A percentile compares a stretch with the other conserved stretches of the same genome.
Evolutionary conservation across 768 basidiomycete genomes (phyloP).

Genomic region (Myochromella boudieri): DNA sequence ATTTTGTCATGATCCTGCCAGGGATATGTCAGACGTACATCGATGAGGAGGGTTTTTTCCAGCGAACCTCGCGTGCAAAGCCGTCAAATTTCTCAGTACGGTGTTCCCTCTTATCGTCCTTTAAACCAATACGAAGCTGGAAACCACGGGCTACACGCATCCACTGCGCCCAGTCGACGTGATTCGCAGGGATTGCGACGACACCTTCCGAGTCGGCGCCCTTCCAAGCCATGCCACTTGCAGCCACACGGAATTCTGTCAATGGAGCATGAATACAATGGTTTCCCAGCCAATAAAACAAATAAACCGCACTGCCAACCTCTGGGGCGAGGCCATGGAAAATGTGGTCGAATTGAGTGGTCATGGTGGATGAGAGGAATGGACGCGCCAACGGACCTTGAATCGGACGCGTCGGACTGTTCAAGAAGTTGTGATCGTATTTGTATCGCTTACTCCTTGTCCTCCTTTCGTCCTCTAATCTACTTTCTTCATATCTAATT

Average conservation of each 20-base stretch:
- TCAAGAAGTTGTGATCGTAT: constrained; percentile 9
- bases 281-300: constrained; percentile 2
- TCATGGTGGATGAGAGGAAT: constrained; percentile 35
- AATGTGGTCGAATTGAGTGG: constrained; percentile 85
- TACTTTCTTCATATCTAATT: constrained; percentile 12
- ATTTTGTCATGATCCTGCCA: constrained; percentile 87
- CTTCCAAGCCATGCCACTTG: constrained; percentile 94
- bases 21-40: neutral
- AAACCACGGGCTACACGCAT: constrained; percentile 89
- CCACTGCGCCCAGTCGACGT: constrained; percentile 92
- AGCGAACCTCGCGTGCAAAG: constrained; percentile 80
- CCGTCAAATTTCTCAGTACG: constrained; percentile 89
- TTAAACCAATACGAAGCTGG: constrained; percentile 80
- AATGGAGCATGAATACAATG: constrained; percentile 13
- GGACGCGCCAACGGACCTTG: constrained; percentile 47
- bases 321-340: constrained; percentile 74
- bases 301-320: constrained; percentile 70
- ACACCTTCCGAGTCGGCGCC: constrained; percentile 66
- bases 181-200: constrained; percentile 60
- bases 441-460: constrained; percentile 8
- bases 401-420: constrained; percentile 35
- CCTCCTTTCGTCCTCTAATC: constrained; percentile 6
- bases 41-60: constrained; percentile 3
- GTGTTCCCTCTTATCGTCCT: constrained; percentile 52
- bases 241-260: constrained; percentile 85